A percentile compares a stretch with the other conserved stretches of the same genome.
These are phyloP conservation scores for Xylariaceae sp. DNA, from an alignment of 2,329 filamentous ascomycete genomes.

Conservation along the genomic window DNA sequence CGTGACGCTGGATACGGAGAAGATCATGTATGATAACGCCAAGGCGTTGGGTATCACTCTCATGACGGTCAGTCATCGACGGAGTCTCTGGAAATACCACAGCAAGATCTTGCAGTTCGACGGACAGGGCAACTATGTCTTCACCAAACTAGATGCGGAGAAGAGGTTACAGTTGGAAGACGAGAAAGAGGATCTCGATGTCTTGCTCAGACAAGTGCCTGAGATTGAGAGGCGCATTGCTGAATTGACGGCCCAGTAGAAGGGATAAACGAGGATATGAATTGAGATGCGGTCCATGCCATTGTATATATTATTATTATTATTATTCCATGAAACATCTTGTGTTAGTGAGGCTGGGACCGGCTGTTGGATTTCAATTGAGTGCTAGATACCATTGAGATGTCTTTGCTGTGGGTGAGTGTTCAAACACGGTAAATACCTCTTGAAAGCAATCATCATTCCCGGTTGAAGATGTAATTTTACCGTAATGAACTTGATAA, in stretches of 20 bases:
- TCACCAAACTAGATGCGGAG: slow-evolving; percentile 85
- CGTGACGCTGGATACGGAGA: slow-evolving; percentile 92
- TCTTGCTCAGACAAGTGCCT: slow-evolving; percentile 76
- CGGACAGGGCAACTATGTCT: slow-evolving; percentile 85
- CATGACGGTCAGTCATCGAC: slow-evolving; percentile 90
- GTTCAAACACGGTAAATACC: too few relatives aligned
- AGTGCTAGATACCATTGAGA: too few relatives aligned
- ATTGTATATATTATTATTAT: background rate
- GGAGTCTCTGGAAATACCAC: slow-evolving; percentile 96
- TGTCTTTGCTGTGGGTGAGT: too few relatives aligned
- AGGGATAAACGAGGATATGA: background rate
- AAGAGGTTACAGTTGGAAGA: slow-evolving; percentile 81
- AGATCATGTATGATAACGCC: slow-evolving; percentile 94
- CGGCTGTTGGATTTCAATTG: background rate
- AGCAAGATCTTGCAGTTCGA: slow-evolving; percentile 93
- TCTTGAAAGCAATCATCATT: too few relatives aligned
- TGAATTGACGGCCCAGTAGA: slow-evolving; percentile 58
- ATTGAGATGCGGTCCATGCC: background rate
- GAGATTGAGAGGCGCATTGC: slow-evolving; percentile 80
- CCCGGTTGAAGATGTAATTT: too few relatives aligned
- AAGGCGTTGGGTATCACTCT: slow-evolving; percentile 88
- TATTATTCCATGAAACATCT: background rate
- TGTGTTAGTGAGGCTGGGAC: background rate
- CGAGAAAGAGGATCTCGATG: slow-evolving; percentile 90
- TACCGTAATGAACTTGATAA: too few relatives aligned